phyloP scores from a whole-genome alignment of 768 basidiomycete species.

The Pleurotus giganteus region DNA sequence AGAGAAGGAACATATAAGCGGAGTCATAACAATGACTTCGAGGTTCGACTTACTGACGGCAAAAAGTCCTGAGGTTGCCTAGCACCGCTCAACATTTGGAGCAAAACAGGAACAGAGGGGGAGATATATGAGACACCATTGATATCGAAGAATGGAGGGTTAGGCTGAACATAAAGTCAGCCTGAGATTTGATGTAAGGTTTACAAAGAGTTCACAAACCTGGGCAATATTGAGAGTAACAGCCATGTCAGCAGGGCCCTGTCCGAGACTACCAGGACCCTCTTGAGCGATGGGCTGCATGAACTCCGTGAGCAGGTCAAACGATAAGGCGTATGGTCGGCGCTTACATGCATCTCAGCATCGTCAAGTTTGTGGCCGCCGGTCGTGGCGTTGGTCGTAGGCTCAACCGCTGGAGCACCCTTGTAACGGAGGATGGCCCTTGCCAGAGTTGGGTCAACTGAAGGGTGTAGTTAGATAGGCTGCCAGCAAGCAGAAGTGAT shows the following conservation, averaged over 20 bases:
- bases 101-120: slow-evolving; percentile 46
- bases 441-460: slow-evolving; percentile 29
- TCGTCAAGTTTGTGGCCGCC: slow-evolving; percentile 23
- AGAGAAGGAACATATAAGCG: not conserved
- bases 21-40: not conserved
- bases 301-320: not conserved
- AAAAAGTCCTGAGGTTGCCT: slow-evolving; percentile 42
- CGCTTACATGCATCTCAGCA: slow-evolving; percentile 26
- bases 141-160: slow-evolving; percentile 29
- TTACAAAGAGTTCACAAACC: not conserved
- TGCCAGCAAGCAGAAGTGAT: too few species aligned
- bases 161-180: slow-evolving; percentile 18
- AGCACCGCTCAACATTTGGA: slow-evolving; percentile 54
- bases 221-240: slow-evolving; percentile 22
- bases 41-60: slow-evolving; percentile 25
- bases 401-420: slow-evolving; percentile 31
- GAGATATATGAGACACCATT: slow-evolving; percentile 32
- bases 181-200: not conserved
- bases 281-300: slow-evolving; percentile 15
- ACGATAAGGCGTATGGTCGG: not conserved
- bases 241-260: slow-evolving; percentile 19
- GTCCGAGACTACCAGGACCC: slow-evolving; percentile 18
- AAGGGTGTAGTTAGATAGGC: not conserved
- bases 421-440: slow-evolving; percentile 35
- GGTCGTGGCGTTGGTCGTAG: slow-evolving; percentile 22